A percentile compares a stretch with the other conserved stretches of the same genome.
Conservation (phyloP, 495 filamentous ascomycete genomes). For the Schizothecium vesticola region DNA sequence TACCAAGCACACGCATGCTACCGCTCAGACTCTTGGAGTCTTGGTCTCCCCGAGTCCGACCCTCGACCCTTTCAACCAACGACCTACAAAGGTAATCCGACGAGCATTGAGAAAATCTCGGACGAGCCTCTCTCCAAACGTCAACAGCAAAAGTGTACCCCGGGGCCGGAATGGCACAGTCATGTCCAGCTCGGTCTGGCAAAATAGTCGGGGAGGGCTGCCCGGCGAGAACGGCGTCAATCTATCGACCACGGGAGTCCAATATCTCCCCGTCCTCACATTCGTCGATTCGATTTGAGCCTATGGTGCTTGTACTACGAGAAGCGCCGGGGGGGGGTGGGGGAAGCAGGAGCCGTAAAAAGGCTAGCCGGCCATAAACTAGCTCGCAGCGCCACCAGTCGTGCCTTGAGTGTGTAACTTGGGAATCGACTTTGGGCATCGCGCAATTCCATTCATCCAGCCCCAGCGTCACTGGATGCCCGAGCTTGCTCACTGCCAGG, state of each 20-base stretch:
- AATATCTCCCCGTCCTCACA: constrained; percentile 15
- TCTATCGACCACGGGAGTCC: constrained; percentile 16
- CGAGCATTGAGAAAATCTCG: too few relatives aligned
- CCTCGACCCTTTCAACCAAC: not conserved
- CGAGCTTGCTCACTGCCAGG: too few relatives aligned
- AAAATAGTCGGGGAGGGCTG: not conserved
- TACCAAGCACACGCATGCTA: too few relatives aligned
- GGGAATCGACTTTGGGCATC: constrained; percentile 4
- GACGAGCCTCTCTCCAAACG: not conserved
- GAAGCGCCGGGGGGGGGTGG: not conserved
- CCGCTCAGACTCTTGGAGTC: not conserved
- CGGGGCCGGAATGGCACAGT: not conserved
- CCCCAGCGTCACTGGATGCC: not conserved
- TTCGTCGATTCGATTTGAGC: constrained; percentile 19
- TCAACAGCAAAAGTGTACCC: not conserved
- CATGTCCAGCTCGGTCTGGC: not conserved
- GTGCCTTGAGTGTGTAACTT: constrained; percentile 5
- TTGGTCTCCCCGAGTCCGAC: not conserved
- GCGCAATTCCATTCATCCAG: constrained; percentile 3
- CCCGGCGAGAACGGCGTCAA: constrained; percentile 9
- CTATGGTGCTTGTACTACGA: constrained; percentile 10
- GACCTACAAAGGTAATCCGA: too few relatives aligned
- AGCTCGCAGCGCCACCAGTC: not conserved
- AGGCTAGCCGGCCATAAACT: constrained; percentile 7
- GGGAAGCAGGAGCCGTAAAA: constrained; percentile 10